Evolutionary conservation across 805 yeast species (phyloP).

Genomic region (Komagataella ulmi): DNA sequence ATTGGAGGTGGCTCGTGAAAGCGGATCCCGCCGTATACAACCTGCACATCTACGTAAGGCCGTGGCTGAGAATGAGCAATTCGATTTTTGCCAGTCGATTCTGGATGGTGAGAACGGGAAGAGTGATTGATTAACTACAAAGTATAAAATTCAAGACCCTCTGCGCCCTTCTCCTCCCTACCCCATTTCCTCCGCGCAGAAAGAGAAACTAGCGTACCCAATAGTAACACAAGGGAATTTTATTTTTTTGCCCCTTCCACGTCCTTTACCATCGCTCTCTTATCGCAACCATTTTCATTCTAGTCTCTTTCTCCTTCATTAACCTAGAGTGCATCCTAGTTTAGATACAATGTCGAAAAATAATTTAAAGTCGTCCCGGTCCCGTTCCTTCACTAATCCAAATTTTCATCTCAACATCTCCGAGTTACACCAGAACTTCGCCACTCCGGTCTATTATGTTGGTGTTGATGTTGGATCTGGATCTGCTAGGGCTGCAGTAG

Average conservation of each 20-base stretch:
- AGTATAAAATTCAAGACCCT: neutral
- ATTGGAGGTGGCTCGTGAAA: conserved; percentile 58
- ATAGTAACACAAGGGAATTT: neutral
- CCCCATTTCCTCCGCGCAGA: neutral
- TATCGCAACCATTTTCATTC: neutral
- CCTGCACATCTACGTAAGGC: conserved; percentile 79
- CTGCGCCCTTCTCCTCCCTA: neutral
- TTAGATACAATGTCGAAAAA: neutral
- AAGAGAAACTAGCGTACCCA: neutral
- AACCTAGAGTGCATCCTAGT: neutral
- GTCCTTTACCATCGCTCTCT: neutral
- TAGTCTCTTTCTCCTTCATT: neutral
- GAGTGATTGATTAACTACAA: conserved; percentile 1
- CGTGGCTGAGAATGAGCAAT: conserved; percentile 74
- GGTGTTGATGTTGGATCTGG: conserved; percentile 76
- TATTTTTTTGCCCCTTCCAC: neutral
- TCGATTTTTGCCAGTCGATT: conserved; percentile 81
- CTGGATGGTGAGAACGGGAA: conserved; percentile 9
- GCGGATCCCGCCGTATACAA: conserved; percentile 69
- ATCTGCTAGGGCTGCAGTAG: conserved; percentile 87
- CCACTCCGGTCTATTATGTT: conserved; percentile 18
- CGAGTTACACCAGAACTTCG: conserved; percentile 11
- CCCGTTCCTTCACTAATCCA: conserved; percentile 14
- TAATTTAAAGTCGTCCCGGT: neutral
- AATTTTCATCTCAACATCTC: conserved; percentile 19